Evolutionary conservation across 352 stramenopile genomes (phyloP).

Genomic region (Stephanocyclus meneghinianus): DNA sequence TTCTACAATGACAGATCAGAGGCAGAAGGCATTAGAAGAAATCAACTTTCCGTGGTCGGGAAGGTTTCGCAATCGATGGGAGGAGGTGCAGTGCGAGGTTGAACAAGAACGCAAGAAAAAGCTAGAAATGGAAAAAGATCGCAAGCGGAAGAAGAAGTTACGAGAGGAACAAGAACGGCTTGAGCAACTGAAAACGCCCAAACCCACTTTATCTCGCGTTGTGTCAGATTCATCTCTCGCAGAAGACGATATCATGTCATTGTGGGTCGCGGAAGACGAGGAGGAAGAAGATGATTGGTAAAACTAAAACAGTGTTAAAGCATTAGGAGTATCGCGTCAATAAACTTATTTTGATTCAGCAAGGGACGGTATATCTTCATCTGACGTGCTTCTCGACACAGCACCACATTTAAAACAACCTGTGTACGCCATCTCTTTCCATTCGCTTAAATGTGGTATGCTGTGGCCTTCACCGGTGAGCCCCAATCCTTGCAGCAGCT

Average conservation of each 20-base stretch:
- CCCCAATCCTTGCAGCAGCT: conserved; percentile 52
- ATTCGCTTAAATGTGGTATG: conserved; percentile 29
- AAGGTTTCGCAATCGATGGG: conserved; percentile 32
- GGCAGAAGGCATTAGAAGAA: conserved; percentile 42
- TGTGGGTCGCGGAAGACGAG: conserved; percentile 48
- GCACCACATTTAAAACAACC: conserved; percentile 21
- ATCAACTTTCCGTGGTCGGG: conserved; percentile 52
- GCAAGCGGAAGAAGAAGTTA: conserved; percentile 18
- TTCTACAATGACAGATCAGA: conserved; percentile 45
- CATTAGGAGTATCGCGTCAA: background rate
- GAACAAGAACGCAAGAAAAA: conserved; percentile 17
- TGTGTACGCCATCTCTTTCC: conserved; percentile 46
- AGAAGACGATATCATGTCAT: conserved; percentile 44
- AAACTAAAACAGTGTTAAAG: background rate
- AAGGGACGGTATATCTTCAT: background rate
- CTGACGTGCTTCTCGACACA: background rate
- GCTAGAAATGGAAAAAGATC: conserved; percentile 26
- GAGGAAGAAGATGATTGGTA: conserved; percentile 38
- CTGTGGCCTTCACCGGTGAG: conserved; percentile 14
- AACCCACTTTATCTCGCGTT: background rate
- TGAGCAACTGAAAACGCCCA: conserved; percentile 2
- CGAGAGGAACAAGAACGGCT: conserved; percentile 31
- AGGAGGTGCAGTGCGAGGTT: conserved; percentile 38
- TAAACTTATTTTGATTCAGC: conserved; percentile 6
- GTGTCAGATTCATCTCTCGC: background rate